Conservation (phyloP, 768 basidiomycete species). For the Paxillus rubicundulus region DNA sequence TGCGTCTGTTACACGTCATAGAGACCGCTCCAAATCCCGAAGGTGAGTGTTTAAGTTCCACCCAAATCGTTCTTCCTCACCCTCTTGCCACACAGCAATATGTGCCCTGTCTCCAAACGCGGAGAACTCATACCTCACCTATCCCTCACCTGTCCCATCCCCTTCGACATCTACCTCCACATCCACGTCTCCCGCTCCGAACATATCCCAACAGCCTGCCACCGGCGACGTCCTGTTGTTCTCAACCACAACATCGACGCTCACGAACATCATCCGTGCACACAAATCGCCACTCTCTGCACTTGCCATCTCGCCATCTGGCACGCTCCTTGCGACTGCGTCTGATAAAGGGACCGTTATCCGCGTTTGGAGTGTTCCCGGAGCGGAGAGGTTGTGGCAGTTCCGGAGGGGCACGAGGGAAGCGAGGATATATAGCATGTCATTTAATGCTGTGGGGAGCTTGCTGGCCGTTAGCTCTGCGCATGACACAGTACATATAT, state of each 20-base stretch:
- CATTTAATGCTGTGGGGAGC: conserved; percentile 80
- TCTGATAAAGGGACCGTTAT: conserved; percentile 97
- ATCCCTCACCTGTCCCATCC: conserved; percentile 91
- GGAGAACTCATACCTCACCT: conserved; percentile 92
- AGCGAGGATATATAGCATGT: conserved; percentile 79
- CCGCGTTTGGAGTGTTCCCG: conserved; percentile 87
- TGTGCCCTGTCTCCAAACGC: conserved; percentile 93
- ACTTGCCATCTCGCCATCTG: conserved; percentile 80
- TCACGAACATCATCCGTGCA: conserved; percentile 94
- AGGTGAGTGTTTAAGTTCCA: conserved; percentile 45
- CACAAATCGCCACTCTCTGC: conserved; percentile 93
- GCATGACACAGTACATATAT: conserved; percentile 95
- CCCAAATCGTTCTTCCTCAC: not conserved
- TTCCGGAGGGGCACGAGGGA: conserved; percentile 90
- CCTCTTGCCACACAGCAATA: conserved; percentile 58
- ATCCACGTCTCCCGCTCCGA: conserved; percentile 37
- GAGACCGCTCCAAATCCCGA: conserved; percentile 96
- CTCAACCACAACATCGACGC: conserved; percentile 86
- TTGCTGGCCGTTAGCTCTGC: conserved; percentile 90
- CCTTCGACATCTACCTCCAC: conserved; percentile 56
- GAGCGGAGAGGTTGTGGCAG: conserved; percentile 92
- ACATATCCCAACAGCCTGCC: conserved; percentile 39
- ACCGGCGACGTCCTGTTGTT: conserved; percentile 92
- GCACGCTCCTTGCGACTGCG: conserved; percentile 89
- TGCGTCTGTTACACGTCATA: conserved; percentile 95